Evolutionary conservation across 2,329 filamentous ascomycete genomes (phyloP), one percentile per base, ranked within the genome.

Genomic region (Aureobasidium musti): DNA sequence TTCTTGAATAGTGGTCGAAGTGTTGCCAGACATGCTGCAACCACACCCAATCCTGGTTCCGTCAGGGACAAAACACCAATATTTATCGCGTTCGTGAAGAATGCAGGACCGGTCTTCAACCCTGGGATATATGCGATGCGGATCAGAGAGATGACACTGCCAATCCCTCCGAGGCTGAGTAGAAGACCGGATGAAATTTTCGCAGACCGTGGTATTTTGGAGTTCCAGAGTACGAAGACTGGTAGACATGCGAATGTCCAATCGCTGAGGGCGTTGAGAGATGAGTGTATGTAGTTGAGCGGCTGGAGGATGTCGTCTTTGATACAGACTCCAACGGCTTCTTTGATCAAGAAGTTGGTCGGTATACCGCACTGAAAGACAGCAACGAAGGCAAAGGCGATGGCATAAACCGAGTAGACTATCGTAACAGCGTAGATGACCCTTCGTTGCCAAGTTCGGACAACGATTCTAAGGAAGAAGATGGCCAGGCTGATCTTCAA

Each of bases 401-500:
- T 73, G 10, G 74, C 71, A 49, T 75, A 78, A n/a, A 79, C 71
- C 17, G 75, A 70, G 54, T 67, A 68, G 33, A 65, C 5, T 1
- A 26, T 21, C n/a, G 76, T 70, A 28, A 71, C 68, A 21, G 57
- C 59, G 47, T 72, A 74, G 41, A 77, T 69, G 21, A 71, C 69
- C 28, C 67, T 67, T 23, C 70, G 67, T 41, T 82, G 80, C 77
- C 78, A 80, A 13, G 50, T 59, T 37, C 74, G 72, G 13, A 71
- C 72, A 17, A 80, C 73, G 41, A 82, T 77, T 1, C 80, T 77
- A 3, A 79, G 73, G 70, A 81, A 81, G 72, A 81, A 81, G 43
- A 82, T 70, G 10, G 75, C 78, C 5, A 82, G 70, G 2, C 79
- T 80, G 35, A 82, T 76, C 68, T 82, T 82, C 67, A 81, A 70